Conservation (phyloP, 495 filamentous ascomycete species). For the Xylaria sp. region DNA sequence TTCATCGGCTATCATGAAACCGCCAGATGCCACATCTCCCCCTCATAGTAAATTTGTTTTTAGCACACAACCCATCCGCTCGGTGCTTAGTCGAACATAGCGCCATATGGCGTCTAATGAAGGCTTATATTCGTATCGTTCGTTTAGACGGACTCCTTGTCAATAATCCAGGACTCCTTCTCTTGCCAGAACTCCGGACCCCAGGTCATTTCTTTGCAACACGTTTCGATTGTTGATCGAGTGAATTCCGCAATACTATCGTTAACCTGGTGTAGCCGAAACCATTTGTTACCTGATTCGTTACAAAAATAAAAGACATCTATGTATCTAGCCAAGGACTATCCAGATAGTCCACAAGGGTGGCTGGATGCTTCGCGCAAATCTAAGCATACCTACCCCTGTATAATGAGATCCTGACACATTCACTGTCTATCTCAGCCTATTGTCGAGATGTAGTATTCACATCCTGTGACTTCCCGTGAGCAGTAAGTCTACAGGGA, state of each 20-base stretch:
- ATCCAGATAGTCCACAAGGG: too few species aligned
- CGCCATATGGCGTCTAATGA: background rate
- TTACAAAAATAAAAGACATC: too few species aligned
- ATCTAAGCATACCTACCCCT: too few species aligned
- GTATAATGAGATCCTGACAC: too few species aligned
- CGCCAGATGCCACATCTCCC: background rate
- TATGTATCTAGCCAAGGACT: too few species aligned
- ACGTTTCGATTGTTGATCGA: background rate
- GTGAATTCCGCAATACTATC: background rate
- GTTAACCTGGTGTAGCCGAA: background rate
- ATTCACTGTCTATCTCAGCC: too few species aligned
- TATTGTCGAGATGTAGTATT: background rate
- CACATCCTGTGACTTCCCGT: background rate
- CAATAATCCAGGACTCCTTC: background rate
- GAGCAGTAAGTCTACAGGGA: background rate
- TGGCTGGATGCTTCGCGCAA: too few species aligned
- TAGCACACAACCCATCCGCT: background rate
- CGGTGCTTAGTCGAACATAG: background rate
- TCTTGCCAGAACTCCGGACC: background rate
- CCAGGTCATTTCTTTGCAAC: background rate
- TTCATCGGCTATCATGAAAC: constrained; percentile 2
- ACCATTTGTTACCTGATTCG: background rate
- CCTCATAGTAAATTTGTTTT: background rate
- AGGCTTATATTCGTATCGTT: background rate
- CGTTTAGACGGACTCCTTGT: background rate